These are phyloP conservation scores for Eucalyptus rudis DNA, from an alignment of 345 rosid genomes.

Conservation along the genomic window DNA sequence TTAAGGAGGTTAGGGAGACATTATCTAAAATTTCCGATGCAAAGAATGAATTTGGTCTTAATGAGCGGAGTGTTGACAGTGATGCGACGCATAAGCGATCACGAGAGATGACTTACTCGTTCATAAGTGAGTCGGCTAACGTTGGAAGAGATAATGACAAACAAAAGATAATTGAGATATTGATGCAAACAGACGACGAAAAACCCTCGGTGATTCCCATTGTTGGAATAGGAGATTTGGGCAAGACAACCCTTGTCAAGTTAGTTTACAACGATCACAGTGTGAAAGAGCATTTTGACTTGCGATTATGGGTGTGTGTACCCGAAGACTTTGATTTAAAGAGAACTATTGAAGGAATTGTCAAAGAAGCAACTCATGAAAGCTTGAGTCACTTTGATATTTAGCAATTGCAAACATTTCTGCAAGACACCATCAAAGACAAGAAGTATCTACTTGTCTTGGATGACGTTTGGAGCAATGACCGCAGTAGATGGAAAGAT, in stretches of 20 bases:
- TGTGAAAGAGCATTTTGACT: rapidly evolving
- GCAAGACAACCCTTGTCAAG: neutral
- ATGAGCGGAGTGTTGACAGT: rapidly evolving
- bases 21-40: too few relatives aligned
- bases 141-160: neutral
- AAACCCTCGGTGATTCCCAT: too few relatives aligned
- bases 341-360: neutral
- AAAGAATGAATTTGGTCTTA: too few relatives aligned
- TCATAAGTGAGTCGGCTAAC: rapidly evolving
- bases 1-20: too few relatives aligned
- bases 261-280: rapidly evolving
- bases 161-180: too few relatives aligned
- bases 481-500: rapidly evolving
- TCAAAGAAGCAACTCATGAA: rapidly evolving
- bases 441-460: neutral
- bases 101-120: neutral
- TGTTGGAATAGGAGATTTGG: too few relatives aligned
- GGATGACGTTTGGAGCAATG: neutral
- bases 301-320: neutral
- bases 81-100: rapidly evolving
- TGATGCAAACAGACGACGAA: rapidly evolving
- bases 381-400: neutral
- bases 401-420: rapidly evolving
- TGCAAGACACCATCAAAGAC: neutral
- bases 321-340: neutral